phyloP scores from a whole-genome alignment of 495 filamentous ascomycete genomes.

The Acidiella bohemica region DNA sequence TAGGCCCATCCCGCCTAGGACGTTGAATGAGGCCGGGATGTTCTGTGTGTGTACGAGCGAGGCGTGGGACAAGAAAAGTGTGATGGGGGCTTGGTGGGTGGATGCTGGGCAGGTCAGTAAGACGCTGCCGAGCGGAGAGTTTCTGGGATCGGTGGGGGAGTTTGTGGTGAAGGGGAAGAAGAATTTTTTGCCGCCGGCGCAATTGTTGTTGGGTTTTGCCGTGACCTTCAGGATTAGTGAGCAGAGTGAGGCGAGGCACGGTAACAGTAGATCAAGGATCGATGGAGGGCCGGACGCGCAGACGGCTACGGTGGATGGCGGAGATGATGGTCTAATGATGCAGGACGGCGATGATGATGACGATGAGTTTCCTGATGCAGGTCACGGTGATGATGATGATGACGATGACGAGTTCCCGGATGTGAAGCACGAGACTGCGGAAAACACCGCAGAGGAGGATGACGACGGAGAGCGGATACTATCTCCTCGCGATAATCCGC shows the following conservation, averaged over 20 bases:
- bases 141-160: conserved; percentile 54
- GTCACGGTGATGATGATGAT: conserved; percentile 8
- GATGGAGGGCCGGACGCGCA: conserved; percentile 4
- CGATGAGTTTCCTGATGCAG: conserved; percentile 12
- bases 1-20: conserved; percentile 80
- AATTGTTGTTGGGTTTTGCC: conserved; percentile 73
- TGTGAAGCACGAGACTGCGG: conserved; percentile 23
- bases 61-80: conserved; percentile 91
- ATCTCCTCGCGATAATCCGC: conserved; percentile 17
- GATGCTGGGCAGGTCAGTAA: conserved; percentile 78
- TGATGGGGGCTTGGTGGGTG: conserved; percentile 93
- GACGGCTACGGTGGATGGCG: neutral
- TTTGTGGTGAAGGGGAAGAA: conserved; percentile 77
- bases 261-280: conserved; percentile 54
- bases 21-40: conserved; percentile 77
- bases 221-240: conserved; percentile 82
- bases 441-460: conserved; percentile 23
- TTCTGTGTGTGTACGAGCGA: conserved; percentile 68
- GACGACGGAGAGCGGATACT: conserved; percentile 17
- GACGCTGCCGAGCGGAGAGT: conserved; percentile 62
- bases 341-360: conserved; percentile 9
- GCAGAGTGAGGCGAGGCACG: conserved; percentile 68
- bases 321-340: neutral
- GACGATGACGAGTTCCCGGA: conserved; percentile 31
- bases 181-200: conserved; percentile 79